Base-by-base conservation (phyloP, 805 yeast genomes). In the Yarrowia sp. region DNA sequence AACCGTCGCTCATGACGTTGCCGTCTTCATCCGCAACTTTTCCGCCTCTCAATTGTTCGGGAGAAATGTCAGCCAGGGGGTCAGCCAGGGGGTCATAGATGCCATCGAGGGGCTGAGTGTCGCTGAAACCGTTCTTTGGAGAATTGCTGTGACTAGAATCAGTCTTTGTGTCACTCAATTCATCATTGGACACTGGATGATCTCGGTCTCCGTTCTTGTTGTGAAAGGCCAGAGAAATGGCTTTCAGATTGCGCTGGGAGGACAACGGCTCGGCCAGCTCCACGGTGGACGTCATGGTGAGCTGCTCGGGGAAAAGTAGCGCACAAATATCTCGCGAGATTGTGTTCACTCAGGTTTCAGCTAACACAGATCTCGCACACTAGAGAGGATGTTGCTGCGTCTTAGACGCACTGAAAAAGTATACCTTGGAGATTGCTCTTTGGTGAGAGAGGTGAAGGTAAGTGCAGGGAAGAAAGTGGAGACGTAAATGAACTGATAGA, bases 161-260 rank as follows among this genome's bases (percentile, higher is more conserved):
- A 33, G 9, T 46, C 36, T 9, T 9, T 3, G 15, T 30, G 9
- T 34, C 42, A 17, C 42, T 55, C 30, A 24, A 24, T 24, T 24
- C 30, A 8, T 24, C 61, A 9, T 55, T 34, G 12, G 61, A 55
- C n/a, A n/a, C n/a, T n/a, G n/a, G n/a, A n/a, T 38, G 30, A n/a
- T 56, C 49, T 7, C 6, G 30, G 30, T 24, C 6, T 7, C 6
- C 7, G n/a, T 40, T 50, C 12, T 24, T 38, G 30, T 34, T 50
- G n/a, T 55, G 46, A 34, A 58, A 58, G 9, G 64, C 64, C 17
- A 58, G 50, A 13, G 33, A n/a, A 33, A 58, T 58, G 39, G 64
- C 64, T 42, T 58, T 58, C 42, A 58, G 50, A 30, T 58, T 58
- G n/a, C 50, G 39, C 7, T 33, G 49, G 3, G 64, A 58, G 40